These are phyloP conservation scores for Penicillium sp. DNA, from an alignment of 2,329 filamentous ascomycete species.

Conservation along the genomic window DNA sequence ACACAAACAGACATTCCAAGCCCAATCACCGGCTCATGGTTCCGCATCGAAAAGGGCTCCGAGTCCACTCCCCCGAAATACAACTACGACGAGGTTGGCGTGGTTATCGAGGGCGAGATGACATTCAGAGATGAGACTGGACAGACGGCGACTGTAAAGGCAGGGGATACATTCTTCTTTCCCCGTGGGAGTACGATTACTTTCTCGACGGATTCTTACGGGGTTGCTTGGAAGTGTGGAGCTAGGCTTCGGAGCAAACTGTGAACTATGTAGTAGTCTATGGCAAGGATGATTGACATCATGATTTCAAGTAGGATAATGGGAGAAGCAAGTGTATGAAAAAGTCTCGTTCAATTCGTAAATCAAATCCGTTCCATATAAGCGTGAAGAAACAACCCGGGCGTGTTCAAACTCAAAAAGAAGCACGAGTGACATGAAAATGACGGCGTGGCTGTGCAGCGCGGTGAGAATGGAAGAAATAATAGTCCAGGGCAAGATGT, in stretches of 20 bases:
- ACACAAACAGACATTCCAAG: background rate
- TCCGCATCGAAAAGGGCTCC: constrained; percentile 1
- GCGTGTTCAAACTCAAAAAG: background rate
- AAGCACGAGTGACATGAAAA: background rate
- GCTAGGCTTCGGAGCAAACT: background rate
- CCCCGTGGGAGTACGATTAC: background rate
- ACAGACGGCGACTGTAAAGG: background rate
- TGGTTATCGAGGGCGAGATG: background rate
- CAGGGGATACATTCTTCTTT: background rate
- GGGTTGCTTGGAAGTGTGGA: background rate
- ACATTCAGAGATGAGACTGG: background rate
- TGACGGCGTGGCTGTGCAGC: background rate
- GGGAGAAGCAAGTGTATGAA: background rate
- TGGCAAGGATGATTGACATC: background rate
- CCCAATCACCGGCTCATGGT: background rate
- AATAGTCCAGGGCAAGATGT: constrained; percentile 1
- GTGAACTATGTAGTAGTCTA: background rate
- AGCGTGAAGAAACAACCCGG: constrained; percentile 2
- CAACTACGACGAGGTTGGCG: background rate
- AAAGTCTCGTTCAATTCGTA: constrained; percentile 11
- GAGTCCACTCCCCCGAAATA: background rate
- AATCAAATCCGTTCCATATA: constrained; percentile 8
- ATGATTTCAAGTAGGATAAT: too few relatives aligned
- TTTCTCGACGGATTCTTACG: background rate
- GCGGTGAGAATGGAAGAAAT: background rate